phyloP scores from a whole-genome alignment of 2,329 filamentous ascomycete species.

The Monilinia polystroma region DNA sequence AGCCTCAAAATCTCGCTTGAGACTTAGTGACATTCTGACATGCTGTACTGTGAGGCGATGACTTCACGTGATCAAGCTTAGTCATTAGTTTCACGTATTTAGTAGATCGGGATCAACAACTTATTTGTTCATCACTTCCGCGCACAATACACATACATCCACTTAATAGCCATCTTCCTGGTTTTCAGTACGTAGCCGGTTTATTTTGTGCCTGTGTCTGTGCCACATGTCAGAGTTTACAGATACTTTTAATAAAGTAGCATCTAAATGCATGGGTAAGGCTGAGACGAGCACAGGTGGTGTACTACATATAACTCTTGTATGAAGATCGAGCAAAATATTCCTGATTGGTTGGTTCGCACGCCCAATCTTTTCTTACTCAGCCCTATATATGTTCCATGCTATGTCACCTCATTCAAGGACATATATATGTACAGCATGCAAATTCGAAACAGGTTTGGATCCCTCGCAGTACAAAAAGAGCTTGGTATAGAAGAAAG shows the following conservation, averaged over 20 bases:
- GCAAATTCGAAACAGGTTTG: background rate
- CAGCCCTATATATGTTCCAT: background rate
- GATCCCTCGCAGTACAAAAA: background rate
- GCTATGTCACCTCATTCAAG: background rate
- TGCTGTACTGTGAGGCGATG: background rate
- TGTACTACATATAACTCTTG: background rate
- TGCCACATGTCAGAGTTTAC: background rate
- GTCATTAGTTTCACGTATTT: too few species aligned
- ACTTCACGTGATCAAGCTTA: too few species aligned
- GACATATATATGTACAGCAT: background rate
- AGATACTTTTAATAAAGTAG: background rate
- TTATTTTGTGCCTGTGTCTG: background rate
- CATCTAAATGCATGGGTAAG: background rate
- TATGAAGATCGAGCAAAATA: background rate
- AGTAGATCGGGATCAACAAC: too few species aligned
- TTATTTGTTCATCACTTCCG: too few species aligned
- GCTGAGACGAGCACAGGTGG: background rate
- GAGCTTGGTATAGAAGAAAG: too few species aligned
- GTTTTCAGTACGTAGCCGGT: background rate
- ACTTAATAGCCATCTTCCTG: too few species aligned
- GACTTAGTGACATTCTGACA: background rate
- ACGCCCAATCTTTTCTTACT: background rate
- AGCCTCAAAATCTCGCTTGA: conserved; percentile 6
- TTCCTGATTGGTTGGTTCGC: background rate
- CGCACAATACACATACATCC: too few species aligned